phyloP scores from a whole-genome alignment of 2,329 filamentous ascomycete genomes.

The Botrytis aclada region DNA sequence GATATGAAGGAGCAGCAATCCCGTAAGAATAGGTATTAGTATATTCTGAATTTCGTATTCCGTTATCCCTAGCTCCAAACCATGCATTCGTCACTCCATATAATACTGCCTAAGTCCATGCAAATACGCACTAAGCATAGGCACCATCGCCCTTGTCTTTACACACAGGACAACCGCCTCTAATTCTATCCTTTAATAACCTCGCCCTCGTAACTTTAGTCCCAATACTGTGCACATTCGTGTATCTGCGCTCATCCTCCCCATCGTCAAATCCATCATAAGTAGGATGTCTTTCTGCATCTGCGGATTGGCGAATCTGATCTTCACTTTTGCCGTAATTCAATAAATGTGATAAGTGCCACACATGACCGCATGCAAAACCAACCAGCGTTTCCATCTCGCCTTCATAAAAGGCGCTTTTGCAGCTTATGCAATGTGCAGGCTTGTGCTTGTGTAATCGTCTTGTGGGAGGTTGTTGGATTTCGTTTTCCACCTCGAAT shows the following conservation, averaged over 20 bases:
- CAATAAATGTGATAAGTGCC: slow-evolving; percentile 71
- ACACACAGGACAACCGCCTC: slow-evolving; percentile 63
- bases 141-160: slow-evolving; percentile 10
- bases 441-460: slow-evolving; percentile 38
- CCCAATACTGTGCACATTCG: slow-evolving; percentile 64
- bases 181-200: slow-evolving; percentile 67
- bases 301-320: slow-evolving; percentile 41
- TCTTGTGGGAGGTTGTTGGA: slow-evolving; percentile 20
- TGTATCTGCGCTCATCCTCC: slow-evolving; percentile 45
- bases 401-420: slow-evolving; percentile 54
- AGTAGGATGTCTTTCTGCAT: slow-evolving; percentile 40
- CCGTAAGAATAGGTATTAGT: slow-evolving; percentile 11
- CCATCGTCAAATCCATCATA: slow-evolving; percentile 39
- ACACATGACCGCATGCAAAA: slow-evolving; percentile 79
- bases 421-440: slow-evolving; percentile 59
- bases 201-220: slow-evolving; percentile 86
- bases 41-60: slow-evolving; percentile 19
- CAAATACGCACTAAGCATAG: slow-evolving; percentile 1
- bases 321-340: slow-evolving; percentile 39
- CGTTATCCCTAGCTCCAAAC: neutral
- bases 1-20: neutral
- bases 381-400: slow-evolving; percentile 73
- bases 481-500: slow-evolving; percentile 21
- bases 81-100: neutral
- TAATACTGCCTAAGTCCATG: neutral